Evolutionary conservation across 495 filamentous ascomycete genomes (phyloP).

Genomic region (Parathielavia hyrcaniae): DNA sequence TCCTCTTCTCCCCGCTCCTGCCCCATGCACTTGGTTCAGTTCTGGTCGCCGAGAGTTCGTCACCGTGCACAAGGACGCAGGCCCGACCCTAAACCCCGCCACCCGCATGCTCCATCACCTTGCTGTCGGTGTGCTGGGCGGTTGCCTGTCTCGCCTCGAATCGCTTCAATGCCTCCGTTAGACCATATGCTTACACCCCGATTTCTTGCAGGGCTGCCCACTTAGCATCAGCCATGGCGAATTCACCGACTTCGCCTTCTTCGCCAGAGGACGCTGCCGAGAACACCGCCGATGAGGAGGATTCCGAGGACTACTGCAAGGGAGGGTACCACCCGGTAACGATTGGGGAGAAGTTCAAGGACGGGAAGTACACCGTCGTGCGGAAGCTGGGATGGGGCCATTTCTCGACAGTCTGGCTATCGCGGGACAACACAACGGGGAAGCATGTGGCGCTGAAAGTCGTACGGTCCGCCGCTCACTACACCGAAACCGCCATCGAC

Average conservation of each 20-base stretch:
- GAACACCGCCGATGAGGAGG: slow-evolving; percentile 95
- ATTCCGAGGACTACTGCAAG: slow-evolving; percentile 98
- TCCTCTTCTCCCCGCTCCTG: slow-evolving; percentile 17
- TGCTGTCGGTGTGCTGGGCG: neutral
- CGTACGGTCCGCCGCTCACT: slow-evolving; percentile 92
- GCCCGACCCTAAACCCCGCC: slow-evolving; percentile 27
- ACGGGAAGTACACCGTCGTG: slow-evolving; percentile 92
- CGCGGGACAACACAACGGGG: slow-evolving; percentile 78
- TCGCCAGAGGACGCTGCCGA: slow-evolving; percentile 79
- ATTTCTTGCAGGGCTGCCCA: slow-evolving; percentile 29
- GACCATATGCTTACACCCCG: slow-evolving; percentile 24
- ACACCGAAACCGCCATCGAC: slow-evolving; percentile 97
- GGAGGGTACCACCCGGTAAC: slow-evolving; percentile 93
- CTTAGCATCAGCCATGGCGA: slow-evolving; percentile 44
- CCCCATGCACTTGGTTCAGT: neutral
- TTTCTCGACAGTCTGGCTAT: slow-evolving; percentile 98
- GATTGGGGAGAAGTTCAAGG: slow-evolving; percentile 94
- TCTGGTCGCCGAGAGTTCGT: slow-evolving; percentile 31
- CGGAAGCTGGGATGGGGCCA: slow-evolving; percentile 98
- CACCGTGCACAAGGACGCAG: slow-evolving; percentile 25
- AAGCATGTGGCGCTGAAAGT: slow-evolving; percentile 98
- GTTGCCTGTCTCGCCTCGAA: neutral
- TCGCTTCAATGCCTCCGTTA: slow-evolving; percentile 6
- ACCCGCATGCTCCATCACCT: slow-evolving; percentile 12
- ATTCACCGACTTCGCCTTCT: slow-evolving; percentile 72